phyloP scores from a whole-genome alignment of 1,284 basidiomycete species.

The Austroboletus rostrupii region DNA sequence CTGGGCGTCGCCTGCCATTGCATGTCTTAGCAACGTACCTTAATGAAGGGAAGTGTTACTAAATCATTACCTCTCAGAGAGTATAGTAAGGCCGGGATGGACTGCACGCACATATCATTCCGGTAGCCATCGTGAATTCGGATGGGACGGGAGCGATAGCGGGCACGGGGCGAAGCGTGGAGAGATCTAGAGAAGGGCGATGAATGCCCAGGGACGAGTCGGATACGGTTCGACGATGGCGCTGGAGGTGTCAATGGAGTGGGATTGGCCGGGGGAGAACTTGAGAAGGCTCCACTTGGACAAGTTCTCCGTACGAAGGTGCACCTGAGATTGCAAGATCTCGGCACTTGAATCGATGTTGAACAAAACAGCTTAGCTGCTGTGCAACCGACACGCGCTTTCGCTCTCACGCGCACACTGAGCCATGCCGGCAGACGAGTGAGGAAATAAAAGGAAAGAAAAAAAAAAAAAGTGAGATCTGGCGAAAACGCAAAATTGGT shows the following conservation, averaged over 20 bases:
- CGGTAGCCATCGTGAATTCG: slow-evolving; percentile 32
- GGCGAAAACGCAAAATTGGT: slow-evolving; percentile 20
- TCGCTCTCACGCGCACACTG: slow-evolving; percentile 18
- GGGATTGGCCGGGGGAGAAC: slow-evolving; percentile 29
- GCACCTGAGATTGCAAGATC: slow-evolving; percentile 17
- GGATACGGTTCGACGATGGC: slow-evolving; percentile 30
- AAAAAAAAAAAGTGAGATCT: slow-evolving; percentile 21
- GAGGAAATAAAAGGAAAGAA: slow-evolving; percentile 11
- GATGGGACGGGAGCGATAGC: slow-evolving; percentile 29
- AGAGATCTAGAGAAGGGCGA: slow-evolving; percentile 30
- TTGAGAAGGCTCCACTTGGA: slow-evolving; percentile 22
- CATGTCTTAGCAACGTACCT: slow-evolving; percentile 37
- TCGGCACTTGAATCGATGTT: slow-evolving; percentile 18
- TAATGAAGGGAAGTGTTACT: slow-evolving; percentile 35
- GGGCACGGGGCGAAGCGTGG: slow-evolving; percentile 21
- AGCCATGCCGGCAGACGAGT: slow-evolving; percentile 25
- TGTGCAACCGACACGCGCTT: slow-evolving; percentile 17
- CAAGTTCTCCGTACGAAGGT: slow-evolving; percentile 29
- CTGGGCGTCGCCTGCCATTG: slow-evolving; percentile 33
- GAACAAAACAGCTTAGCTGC: slow-evolving; percentile 11
- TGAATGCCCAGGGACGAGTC: slow-evolving; percentile 21
- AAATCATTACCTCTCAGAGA: slow-evolving; percentile 34
- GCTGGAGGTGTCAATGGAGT: slow-evolving; percentile 29
- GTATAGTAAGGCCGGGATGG: slow-evolving; percentile 32
- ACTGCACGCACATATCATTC: slow-evolving; percentile 31